phyloP scores from a whole-genome alignment of 495 filamentous ascomycete species.

The Neurospora discreta region DNA sequence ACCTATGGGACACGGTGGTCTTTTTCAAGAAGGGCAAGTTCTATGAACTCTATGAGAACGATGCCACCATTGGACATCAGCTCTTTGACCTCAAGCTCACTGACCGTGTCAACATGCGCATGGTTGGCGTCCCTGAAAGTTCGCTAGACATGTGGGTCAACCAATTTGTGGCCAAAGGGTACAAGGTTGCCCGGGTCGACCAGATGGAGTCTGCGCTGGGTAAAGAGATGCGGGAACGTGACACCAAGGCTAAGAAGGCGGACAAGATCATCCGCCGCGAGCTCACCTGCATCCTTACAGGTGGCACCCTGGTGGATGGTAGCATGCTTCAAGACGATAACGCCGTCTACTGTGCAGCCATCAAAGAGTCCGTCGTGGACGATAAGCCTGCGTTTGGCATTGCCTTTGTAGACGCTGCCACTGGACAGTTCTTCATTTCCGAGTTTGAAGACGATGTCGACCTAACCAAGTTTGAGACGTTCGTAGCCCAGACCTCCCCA shows the following conservation, averaged over 20 bases:
- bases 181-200: conserved; percentile 92
- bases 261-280: conserved; percentile 92
- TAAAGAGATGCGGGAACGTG: conserved; percentile 95
- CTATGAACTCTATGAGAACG: conserved; percentile 96
- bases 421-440: conserved; percentile 86
- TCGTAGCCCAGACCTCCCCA: conserved; percentile 86
- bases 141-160: conserved; percentile 87
- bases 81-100: conserved; percentile 97
- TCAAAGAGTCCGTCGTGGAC: conserved; percentile 76
- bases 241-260: conserved; percentile 46
- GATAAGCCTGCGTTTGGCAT: conserved; percentile 79
- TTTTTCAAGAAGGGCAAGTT: conserved; percentile 99
- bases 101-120: conserved; percentile 97
- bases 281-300: conserved; percentile 79
- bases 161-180: conserved; percentile 88
- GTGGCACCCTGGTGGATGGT: conserved; percentile 86
- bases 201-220: conserved; percentile 90
- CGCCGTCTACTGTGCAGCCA: conserved; percentile 91
- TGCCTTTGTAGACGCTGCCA: conserved; percentile 91
- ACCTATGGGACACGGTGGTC: conserved; percentile 92
- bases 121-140: conserved; percentile 90
- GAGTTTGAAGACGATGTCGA: conserved; percentile 89
- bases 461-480: conserved; percentile 95
- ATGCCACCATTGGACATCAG: conserved; percentile 94
- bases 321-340: conserved; percentile 98